Evolutionary conservation across 2,329 filamentous ascomycete genomes (phyloP), one percentile per base, ranked within the genome.

Genomic region (Epichloe brachyelytri): DNA sequence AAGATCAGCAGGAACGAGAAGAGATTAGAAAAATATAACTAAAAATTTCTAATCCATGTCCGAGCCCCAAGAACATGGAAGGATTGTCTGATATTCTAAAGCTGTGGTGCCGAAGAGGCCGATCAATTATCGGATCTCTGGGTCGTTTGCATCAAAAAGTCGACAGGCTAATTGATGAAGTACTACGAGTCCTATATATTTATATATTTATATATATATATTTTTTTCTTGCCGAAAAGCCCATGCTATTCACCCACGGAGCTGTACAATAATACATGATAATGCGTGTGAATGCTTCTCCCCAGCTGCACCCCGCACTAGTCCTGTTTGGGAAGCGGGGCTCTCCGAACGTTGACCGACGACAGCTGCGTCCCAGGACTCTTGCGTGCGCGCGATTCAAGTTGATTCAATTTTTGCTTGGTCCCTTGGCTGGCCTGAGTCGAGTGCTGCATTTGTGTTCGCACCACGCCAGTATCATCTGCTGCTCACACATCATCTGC

Each of bases 221-320:
- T 10, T 10, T 30, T 30, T 30, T 30, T 4, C 7, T 30, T 30
- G 30, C 30, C 8, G 30, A 4, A 30, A 11, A 30, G 30, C 30
- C 30, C 30, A 30, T 3, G 22, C 22, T 26, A 30, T 30, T 10
- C 3, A 30, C 26, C 8, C 3, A 30, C 0, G 26, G 26, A 10
- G 26, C 10, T 30, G 26, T 30, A 30, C 8, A 30, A 30, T 30
- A 30, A 30, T 30, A 30, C 8, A 30, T 30, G 26, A 30, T 30
- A 10, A 30, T 10, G 26, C 26, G 26, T 30, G 26, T 1, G 26
- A 10, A 30, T 30, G 30, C 30, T 30, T 11, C 30, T 30, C 1
- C 3, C 3, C 30, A 30, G 26, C 30, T 30, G 30, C 53, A 61
- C 60, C 59, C 61, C 61, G 59, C 61, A 60, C 59, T 63, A 62